Percentiles rank a stretch among this genome's conserved stretches.
These are phyloP conservation scores for Neurospora sp. DNA, from an alignment of 495 filamentous ascomycete species.

Conservation along the genomic window DNA sequence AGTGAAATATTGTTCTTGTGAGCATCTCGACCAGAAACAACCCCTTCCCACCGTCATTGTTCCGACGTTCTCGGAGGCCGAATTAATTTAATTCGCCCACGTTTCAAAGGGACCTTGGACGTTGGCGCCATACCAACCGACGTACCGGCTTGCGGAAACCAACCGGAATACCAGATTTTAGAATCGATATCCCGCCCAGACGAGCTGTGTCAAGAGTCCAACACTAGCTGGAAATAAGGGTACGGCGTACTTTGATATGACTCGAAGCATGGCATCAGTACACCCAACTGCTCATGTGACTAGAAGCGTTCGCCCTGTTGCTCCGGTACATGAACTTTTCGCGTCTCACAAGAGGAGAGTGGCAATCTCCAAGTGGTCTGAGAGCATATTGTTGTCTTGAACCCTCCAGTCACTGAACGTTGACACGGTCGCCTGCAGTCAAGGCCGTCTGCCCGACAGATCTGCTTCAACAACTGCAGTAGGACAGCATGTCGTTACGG, in stretches of 20 bases:
- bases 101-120: not conserved
- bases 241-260: not conserved
- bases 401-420: not conserved
- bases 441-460: not conserved
- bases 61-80: not conserved
- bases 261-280: not conserved
- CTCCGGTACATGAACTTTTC: not conserved
- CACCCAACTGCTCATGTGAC: not conserved
- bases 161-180: not conserved
- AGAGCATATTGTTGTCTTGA: not conserved
- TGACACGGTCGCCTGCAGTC: not conserved
- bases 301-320: not conserved
- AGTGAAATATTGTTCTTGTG: not conserved
- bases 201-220: not conserved
- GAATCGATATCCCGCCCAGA: not conserved
- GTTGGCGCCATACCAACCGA: not conserved
- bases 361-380: not conserved
- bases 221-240: not conserved
- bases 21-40: not conserved
- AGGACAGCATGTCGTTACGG: not conserved
- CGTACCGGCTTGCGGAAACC: not conserved
- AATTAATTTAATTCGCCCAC: not conserved
- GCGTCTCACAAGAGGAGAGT: not conserved
- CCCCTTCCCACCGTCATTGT: not conserved
- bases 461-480: not conserved